Conservation (phyloP, 352 stramenopile species). For the Globisporangium cystogenes region DNA sequence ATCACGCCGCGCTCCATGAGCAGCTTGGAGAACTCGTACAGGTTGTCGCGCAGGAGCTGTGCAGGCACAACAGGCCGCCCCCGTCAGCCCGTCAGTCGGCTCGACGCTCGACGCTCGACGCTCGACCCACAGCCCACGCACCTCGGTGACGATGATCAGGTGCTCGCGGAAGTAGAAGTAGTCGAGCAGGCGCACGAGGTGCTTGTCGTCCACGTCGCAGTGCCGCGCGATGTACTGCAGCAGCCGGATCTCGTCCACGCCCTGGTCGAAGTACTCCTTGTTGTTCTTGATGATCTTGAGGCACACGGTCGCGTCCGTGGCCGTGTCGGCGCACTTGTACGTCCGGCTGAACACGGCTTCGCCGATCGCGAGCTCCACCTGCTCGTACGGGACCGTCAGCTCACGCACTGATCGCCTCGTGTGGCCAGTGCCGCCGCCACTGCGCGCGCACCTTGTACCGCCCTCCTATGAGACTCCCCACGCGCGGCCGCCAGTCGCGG, state of each 20-base stretch:
- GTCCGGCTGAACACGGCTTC: constrained; percentile 82
- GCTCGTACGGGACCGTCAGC: too few species aligned
- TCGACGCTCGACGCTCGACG: neutral
- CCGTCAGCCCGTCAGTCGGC: neutral
- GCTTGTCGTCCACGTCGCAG: constrained; percentile 87
- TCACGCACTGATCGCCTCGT: too few species aligned
- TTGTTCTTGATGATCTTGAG: constrained; percentile 99
- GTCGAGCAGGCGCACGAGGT: constrained; percentile 93
- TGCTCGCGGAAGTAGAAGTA: constrained; percentile 96
- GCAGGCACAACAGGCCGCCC: constrained; percentile 8
- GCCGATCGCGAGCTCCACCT: constrained; percentile 69
- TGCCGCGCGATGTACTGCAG: constrained; percentile 64
- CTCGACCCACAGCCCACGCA: constrained; percentile 29
- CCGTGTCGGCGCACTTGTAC: constrained; percentile 70
- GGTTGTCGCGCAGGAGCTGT: constrained; percentile 92
- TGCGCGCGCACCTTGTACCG: constrained; percentile 47
- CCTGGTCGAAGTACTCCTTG: constrained; percentile 99
- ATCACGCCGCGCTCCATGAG: constrained; percentile 70
- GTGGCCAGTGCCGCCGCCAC: constrained; percentile 24
- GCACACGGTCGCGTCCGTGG: constrained; percentile 84
- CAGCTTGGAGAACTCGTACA: constrained; percentile 97
- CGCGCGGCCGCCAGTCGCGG: constrained; percentile 61
- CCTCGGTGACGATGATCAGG: constrained; percentile 96
- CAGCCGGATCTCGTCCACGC: constrained; percentile 75
- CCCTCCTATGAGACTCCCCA: constrained; percentile 47